These are phyloP conservation scores for Huntiella moniliformis DNA, from an alignment of 2,329 filamentous ascomycete species.

Conservation along the genomic window DNA sequence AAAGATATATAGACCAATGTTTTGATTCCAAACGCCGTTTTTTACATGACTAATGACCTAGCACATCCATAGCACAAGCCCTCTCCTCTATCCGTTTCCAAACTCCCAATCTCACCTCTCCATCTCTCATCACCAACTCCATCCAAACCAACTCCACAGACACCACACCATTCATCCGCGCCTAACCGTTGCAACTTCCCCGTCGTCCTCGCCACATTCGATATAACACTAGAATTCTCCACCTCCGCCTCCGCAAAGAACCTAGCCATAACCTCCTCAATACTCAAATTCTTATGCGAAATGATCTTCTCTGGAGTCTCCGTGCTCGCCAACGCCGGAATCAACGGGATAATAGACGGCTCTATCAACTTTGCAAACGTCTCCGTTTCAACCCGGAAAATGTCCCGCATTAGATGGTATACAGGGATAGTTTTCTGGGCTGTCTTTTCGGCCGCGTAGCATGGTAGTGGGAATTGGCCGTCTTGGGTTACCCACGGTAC, in stretches of 20 bases:
- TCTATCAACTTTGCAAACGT: constrained; percentile 40
- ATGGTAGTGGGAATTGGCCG: constrained; percentile 30
- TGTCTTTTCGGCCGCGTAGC: constrained; percentile 17
- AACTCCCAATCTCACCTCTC: constrained; percentile 39
- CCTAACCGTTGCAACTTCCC: constrained; percentile 48
- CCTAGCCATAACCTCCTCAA: constrained; percentile 74
- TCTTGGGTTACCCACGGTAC: constrained; percentile 71
- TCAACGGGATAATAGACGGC: constrained; percentile 31
- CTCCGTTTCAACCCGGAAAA: constrained; percentile 63
- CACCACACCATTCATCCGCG: constrained; percentile 13
- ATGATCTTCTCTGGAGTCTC: constrained; percentile 24
- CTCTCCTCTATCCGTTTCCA: constrained; percentile 16
- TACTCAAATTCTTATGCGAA: constrained; percentile 61
- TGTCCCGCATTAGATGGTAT: constrained; percentile 67
- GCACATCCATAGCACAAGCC: constrained; percentile 57
- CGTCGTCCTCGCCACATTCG: constrained; percentile 88
- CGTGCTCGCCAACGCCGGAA: constrained; percentile 18
- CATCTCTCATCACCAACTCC: constrained; percentile 43
- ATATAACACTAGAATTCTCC: constrained; percentile 75
- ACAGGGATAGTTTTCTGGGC: constrained; percentile 21
- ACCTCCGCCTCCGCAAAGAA: constrained; percentile 60
- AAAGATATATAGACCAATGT: constrained; percentile 6
- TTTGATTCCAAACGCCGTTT: not conserved
- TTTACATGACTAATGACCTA: constrained; percentile 25
- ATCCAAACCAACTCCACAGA: constrained; percentile 48